Evolutionary conservation across 1,139 yeast genomes (phyloP), one percentile per base, ranked within the genome.

Genomic region (Candida neerlandica): DNA sequence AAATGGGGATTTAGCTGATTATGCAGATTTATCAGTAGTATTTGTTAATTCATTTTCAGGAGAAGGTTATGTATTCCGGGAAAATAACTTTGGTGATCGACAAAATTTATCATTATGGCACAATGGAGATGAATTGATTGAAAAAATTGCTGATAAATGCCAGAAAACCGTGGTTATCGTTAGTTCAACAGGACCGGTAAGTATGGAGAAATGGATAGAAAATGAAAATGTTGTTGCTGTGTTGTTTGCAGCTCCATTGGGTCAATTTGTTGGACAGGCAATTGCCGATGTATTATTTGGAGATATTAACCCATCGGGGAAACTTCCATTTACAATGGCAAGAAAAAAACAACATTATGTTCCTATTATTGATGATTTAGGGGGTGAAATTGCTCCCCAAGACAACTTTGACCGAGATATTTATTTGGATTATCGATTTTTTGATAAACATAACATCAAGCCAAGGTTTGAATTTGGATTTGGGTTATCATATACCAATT

Each of bases 401-500:
- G 85, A 82, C 65, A 73, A 70, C 49, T 73, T 73, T 58, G 80
- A 75, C 49, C 64, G 78, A 10, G 83, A 77, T 55, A 68, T 79
- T 39, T 77, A 75, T 55, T 64, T 82, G 49, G 88, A 81, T 61
- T 82, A 83, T 63, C 59, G 80, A 33, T 80, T 74, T 58, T 82
- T 81, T 61, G 87, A 82, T 57, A 77, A 81, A 60, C 73, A 78
- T 54, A 75, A 77, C 52, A 78, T 81, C 37, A 73, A 73, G 55
- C 86, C 87, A 19, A 66, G 86, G 43, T 84, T 66, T 62, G 86
- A 80, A 53, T 84, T 84, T 65, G 89, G 88, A 0, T 81, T 61
- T 64, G 88, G 89, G 5, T 66, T 83, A 51, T 81, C 85, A 2
- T 83, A 80, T 59, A 73, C 86, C 1, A 69, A 65, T 44, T 84